Evolutionary conservation across 1,139 yeast species (phyloP).

Genomic region (Candida sp.): DNA sequence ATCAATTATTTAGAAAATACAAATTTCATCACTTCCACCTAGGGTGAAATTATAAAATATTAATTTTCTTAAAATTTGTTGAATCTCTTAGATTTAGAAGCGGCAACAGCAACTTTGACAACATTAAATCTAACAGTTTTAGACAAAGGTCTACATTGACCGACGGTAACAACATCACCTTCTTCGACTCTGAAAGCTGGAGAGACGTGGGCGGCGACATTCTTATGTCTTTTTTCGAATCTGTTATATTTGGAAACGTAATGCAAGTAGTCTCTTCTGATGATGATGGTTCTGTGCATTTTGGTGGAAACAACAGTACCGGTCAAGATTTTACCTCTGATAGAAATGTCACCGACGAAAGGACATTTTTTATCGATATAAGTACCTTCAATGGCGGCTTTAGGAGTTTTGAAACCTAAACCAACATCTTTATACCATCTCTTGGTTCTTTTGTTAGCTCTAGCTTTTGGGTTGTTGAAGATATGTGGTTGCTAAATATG

Average conservation of each 20-base stretch:
- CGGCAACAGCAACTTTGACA: constrained; percentile 89
- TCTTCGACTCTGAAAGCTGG: constrained; percentile 99
- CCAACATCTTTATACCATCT: constrained; percentile 99
- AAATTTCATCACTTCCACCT: too few species aligned
- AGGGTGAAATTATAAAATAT: neutral
- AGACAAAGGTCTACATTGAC: constrained; percentile 99
- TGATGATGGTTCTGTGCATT: constrained; percentile 99
- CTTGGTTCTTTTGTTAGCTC: constrained; percentile 98
- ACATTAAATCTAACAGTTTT: constrained; percentile 99
- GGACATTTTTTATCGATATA: constrained; percentile 99
- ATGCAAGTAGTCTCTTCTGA: constrained; percentile 99
- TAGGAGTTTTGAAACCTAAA: constrained; percentile 99
- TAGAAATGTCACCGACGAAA: constrained; percentile 93
- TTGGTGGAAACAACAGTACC: constrained; percentile 99
- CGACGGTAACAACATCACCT: constrained; percentile 99
- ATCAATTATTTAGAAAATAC: too few species aligned
- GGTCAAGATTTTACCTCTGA: constrained; percentile 99
- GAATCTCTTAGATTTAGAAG: constrained; percentile 92
- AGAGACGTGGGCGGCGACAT: constrained; percentile 99
- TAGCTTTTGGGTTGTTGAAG: constrained; percentile 99
- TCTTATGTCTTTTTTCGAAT: constrained; percentile 99
- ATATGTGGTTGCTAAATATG: constrained; percentile 94
- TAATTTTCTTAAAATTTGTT: constrained; percentile 72
- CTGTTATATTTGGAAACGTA: constrained; percentile 99
- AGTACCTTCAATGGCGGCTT: constrained; percentile 96